Evolutionary conservation across 164 flowering plant genomes (phyloP).

Genomic region (Kingdonia uniflora): DNA sequence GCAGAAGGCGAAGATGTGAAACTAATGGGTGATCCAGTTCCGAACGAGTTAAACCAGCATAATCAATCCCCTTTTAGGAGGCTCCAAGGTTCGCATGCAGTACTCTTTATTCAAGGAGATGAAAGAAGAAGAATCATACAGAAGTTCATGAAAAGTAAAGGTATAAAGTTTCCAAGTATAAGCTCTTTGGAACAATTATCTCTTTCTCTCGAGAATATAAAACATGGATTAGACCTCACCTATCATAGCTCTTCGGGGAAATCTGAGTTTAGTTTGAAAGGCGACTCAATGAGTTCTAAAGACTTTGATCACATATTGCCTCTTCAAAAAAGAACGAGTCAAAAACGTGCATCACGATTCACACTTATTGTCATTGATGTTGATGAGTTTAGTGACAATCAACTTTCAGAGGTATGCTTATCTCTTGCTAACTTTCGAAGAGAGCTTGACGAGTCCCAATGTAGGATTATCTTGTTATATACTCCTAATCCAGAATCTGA

Average conservation of each 20-base stretch:
- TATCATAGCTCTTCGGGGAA: conserved; percentile 18
- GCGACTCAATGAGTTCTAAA: conserved; percentile 6
- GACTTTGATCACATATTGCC: conserved; percentile 2
- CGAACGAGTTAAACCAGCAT: conserved; percentile 4
- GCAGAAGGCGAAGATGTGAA: conserved; percentile 6
- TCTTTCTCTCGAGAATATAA: conserved; percentile 26
- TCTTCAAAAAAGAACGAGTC: conserved; percentile 1
- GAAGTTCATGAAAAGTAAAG: conserved; percentile 35
- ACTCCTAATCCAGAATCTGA: too few relatives aligned
- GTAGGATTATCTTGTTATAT: too few relatives aligned
- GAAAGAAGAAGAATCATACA: conserved; percentile 30
- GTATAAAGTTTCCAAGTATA: conserved; percentile 33
- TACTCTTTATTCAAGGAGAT: conserved; percentile 38
- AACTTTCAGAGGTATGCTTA: conserved; percentile 9
- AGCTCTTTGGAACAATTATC: conserved; percentile 27
- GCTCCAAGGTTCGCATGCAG: conserved; percentile 19
- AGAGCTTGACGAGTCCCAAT: too few relatives aligned
- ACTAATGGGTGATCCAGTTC: neutral
- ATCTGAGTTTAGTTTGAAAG: conserved; percentile 10
- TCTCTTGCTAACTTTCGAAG: too few relatives aligned
- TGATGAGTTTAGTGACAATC: neutral
- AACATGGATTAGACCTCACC: conserved; percentile 10
- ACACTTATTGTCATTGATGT: conserved; percentile 14
- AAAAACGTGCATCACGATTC: conserved; percentile 2
- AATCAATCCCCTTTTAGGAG: conserved; percentile 12